Base-by-base conservation (phyloP, 202 grass and related monocot genomes). In the Digitaria exilis region DNA sequence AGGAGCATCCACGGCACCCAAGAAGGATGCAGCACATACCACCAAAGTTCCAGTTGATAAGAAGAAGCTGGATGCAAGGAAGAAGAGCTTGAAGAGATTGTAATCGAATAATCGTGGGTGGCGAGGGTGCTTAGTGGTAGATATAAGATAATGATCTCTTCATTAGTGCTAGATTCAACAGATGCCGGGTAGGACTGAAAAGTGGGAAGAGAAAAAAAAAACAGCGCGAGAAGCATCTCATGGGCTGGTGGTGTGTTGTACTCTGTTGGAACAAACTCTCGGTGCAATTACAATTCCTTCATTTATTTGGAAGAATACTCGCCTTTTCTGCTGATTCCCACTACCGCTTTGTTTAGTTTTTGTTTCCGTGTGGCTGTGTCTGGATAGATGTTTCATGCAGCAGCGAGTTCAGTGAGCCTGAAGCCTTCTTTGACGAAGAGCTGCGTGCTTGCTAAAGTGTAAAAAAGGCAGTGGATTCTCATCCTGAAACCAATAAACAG, bases 81-180 rank as follows among this genome's bases (percentile, higher is more conserved):
- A 98, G 91, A 98, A 92, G 75, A 90, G 93, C 77, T 71, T 94
- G 85, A 98, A 95, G 87, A 93, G 96, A 88, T 65, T 95, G 26
- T 90, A 75, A 78, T 56, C 14, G 25, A 64, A 63, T 83, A 78
- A 75, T 76, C 57, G 6, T 24, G 25, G 64, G 18, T 67, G 15
- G 2, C 22, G 2, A 6, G 13, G 49, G 28, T 35, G 45, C 24
- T 63, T 80, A 67, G 50, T 60, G 59, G 32, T 81, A 14, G 50
- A 15, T 73, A 82, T 79, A 78, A 42, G 19, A 39, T 71, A 29
- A 72, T 29, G 64, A 43, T 73, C 19, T 7, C 13, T 45, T 49
- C 31, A 22, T 76, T 65, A 79, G 66, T 77, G 7, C 48, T 68
- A 32, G 46, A 50, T 72, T 56, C 64, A 82, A 18, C 56, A 78